Conservation (phyloP, 495 filamentous ascomycete genomes). For the Rhizodiscina lignyota region DNA sequence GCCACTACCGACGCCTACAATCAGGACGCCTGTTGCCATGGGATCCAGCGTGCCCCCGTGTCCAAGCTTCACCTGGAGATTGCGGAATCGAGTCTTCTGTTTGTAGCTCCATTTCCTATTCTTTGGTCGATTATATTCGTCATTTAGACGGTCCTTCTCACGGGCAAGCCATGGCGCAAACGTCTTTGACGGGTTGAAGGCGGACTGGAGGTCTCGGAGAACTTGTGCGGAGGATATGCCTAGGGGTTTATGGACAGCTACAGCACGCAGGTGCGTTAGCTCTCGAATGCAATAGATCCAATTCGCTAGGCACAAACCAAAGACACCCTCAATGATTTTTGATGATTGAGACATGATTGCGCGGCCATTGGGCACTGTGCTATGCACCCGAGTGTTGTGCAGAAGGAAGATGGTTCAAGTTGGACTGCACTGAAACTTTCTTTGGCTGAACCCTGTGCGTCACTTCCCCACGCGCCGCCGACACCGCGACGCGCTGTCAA, state of each 20-base stretch:
- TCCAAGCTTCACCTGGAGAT: conserved; percentile 73
- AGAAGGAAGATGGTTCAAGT: no score
- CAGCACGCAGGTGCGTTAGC: conserved; percentile 1
- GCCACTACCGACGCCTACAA: conserved; percentile 71
- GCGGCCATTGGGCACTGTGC: no score
- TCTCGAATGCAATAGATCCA: not conserved
- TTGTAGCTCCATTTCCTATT: conserved; percentile 23
- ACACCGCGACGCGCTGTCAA: no score
- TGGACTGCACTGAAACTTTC: no score
- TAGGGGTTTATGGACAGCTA: conserved; percentile 85
- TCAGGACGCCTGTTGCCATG: conserved; percentile 80
- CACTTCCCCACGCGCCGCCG: no score
- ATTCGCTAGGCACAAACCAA: conserved; percentile 32
- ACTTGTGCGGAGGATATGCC: conserved; percentile 74
- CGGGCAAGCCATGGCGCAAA: conserved; percentile 58
- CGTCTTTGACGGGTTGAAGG: conserved; percentile 63
- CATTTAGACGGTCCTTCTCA: conserved; percentile 32
- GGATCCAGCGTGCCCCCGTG: conserved; percentile 95
- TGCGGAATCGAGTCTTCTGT: conserved; percentile 9
- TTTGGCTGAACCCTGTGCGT: no score
- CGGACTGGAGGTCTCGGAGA: conserved; percentile 61
- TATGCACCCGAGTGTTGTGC: no score
- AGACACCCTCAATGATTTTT: conserved; percentile 56
- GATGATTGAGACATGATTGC: conserved; percentile 21
- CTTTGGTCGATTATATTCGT: conserved; percentile 33